Conservation (phyloP, 192 early-diverging fungal species). For the Backusella luteola region DNA sequence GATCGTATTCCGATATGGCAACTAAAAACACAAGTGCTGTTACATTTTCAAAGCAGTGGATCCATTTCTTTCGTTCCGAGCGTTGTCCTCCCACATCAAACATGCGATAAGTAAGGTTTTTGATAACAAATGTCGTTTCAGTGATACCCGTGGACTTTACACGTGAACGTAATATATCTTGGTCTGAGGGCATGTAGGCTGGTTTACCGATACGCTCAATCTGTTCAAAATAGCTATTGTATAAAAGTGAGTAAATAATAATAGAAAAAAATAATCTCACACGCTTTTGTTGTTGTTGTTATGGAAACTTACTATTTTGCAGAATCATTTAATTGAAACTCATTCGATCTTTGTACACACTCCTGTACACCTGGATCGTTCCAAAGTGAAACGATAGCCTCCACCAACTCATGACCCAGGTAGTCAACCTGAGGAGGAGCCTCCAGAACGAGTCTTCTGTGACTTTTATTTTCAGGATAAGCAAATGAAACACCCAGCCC, state of each 20-base stretch:
- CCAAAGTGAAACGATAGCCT: constrained; percentile 84
- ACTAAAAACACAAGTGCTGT: constrained; percentile 95
- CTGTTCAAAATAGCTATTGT: constrained; percentile 86
- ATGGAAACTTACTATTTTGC: constrained; percentile 77
- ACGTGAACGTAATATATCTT: constrained; percentile 94
- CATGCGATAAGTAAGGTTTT: constrained; percentile 92
- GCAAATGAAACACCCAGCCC: constrained; percentile 75
- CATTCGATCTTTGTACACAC: constrained; percentile 77
- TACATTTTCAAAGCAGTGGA: constrained; percentile 98
- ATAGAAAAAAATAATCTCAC: background rate
- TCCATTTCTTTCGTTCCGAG: constrained; percentile 99
- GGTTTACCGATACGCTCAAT: constrained; percentile 82
- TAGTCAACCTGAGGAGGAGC: constrained; percentile 84
- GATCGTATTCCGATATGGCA: constrained; percentile 95
- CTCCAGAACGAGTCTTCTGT: constrained; percentile 74
- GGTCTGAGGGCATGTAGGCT: constrained; percentile 87
- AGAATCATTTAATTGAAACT: constrained; percentile 97
- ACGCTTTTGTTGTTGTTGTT: background rate
- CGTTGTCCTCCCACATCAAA: constrained; percentile 98
- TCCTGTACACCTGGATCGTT: constrained; percentile 79
- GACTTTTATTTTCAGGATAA: constrained; percentile 65
- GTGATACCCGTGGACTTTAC: constrained; percentile 98
- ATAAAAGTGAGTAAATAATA: constrained; percentile 17
- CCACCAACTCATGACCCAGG: constrained; percentile 76
- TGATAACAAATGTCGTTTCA: constrained; percentile 90